Base-by-base conservation (phyloP, 805 yeast species). In the Schizosaccharomyces osmophilus region DNA sequence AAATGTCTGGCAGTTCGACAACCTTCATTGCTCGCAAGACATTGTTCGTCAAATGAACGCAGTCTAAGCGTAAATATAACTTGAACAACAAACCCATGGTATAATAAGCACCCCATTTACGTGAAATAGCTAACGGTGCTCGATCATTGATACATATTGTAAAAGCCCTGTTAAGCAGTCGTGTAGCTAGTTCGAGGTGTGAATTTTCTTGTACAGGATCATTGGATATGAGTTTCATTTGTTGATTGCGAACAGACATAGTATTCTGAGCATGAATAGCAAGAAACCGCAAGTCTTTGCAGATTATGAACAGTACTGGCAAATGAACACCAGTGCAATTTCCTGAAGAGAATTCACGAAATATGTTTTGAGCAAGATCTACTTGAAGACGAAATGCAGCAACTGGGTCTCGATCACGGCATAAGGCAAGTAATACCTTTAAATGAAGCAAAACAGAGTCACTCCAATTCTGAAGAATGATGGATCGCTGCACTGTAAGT, bases 131-230 rank as follows among this genome's bases (percentile, higher is more conserved):
- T 24, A 70, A 59, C 32, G 78, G 78, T n/a, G 79, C 78, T 63
- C 89, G 77, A 70, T 88, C 96, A 64, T 85, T 85, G 55, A 88
- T 73, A 64, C 95, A 85, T 3, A 84, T 68, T 63, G 84, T 85
- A 72, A 87, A 84, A 5, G 89, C 79, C 63, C 81, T 77, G 69
- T 87, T 87, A 62, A 87, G 75, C 2, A 83, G 76, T 63, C 82
- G 74, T 0, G 86, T 82, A 54, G 85, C 77, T 57, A 74, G 75
- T 62, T 82, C 85, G 48, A 77, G 68, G n/a, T 51, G 31, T 29
- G 22, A 24, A 8, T 51, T 22, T 51, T 51, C 57, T 17, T 24
- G 19, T 17, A 5, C 8, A 22, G 22, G 31, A 17, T 51, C 57
- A 24, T 9, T 29, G 31, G 57, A 51, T n/a, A 24, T 24, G n/a